Base-by-base conservation (phyloP, 768 basidiomycete genomes). In the Boletellus sp. region DNA sequence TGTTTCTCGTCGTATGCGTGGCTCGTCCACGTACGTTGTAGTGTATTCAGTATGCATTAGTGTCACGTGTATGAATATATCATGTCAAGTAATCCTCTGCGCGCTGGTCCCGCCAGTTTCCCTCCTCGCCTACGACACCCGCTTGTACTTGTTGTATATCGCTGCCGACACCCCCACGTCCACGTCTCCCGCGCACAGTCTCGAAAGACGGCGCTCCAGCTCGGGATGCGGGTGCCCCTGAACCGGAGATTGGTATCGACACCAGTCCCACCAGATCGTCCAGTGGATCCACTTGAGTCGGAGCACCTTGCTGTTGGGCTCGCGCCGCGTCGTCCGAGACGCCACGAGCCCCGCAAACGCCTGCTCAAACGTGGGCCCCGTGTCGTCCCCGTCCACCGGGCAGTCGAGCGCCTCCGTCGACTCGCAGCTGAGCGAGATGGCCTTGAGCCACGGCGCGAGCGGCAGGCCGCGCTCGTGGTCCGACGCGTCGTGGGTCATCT, bases 221-320 rank as follows among this genome's bases (percentile, higher is more conserved):
- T 62, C 56, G 4, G 58, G 58, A n/a, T 51, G 16, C 3, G 62
- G 62, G 8, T 58, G 60, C 13, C 49, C 33, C 38, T 59, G 58
- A 19, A 60, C 40, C 1, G 64, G 47, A 3, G 56, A n/a, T 32
- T 62, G 47, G 37, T 55, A 52, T 47, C 60, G 35, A 26, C 54
- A 58, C 64, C 64, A 66, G 3, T 48, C 52, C 64, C 64, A 66
- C 64, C 64, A 66, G 4, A 66, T 54, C 52, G 64, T 66, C 64
- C 64, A 66, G 35, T 66, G 64, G 37, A 66, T 65, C 64, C 64
- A 66, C 17, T 58, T 66, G 22, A 66, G 37, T 20, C 34, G 55
- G 20, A 66, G 60, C 17, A 67, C 64, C 45, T 55, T 66, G 63
- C 63, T 49, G 28, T 46, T 53, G 0, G 39, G 28, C 12, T 60